Conservation (phyloP, 1,284 basidiomycete species). For the Trichosporon faecale region DNA sequence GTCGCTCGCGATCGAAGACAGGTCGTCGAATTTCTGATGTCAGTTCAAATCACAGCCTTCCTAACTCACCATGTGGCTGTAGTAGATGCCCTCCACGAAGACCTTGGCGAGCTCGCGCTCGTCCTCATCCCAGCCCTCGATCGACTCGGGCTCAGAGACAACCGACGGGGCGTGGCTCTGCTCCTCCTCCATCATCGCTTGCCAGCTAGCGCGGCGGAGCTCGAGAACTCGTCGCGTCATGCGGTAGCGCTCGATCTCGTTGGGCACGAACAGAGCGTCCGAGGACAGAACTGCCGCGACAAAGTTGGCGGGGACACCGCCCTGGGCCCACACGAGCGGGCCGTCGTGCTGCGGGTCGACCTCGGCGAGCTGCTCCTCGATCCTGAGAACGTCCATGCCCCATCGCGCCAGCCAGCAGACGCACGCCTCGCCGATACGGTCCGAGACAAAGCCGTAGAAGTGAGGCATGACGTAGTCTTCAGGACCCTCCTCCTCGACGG, state of each 20-base stretch:
- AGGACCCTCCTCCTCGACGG: background rate
- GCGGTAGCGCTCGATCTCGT: constrained; percentile 75
- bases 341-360: background rate
- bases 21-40: constrained; percentile 67
- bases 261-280: constrained; percentile 74
- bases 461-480: constrained; percentile 47
- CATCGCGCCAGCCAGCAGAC: constrained; percentile 84
- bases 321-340: constrained; percentile 61
- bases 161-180: background rate
- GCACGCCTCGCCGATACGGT: constrained; percentile 87
- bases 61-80: constrained; percentile 73
- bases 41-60: background rate
- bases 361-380: constrained; percentile 58
- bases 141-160: constrained; percentile 13
- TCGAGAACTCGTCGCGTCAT: constrained; percentile 74
- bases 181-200: constrained; percentile 27
- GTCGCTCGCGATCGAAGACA: constrained; percentile 68
- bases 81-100: constrained; percentile 78
- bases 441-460: constrained; percentile 75
- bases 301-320: constrained; percentile 70
- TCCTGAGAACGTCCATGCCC: constrained; percentile 71
- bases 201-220: constrained; percentile 58
- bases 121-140: constrained; percentile 48
- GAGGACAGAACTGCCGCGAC: constrained; percentile 69
- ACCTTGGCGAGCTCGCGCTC: constrained; percentile 59